Base-by-base conservation (phyloP, 805 yeast species). In the Nadsonia fulvescens region DNA sequence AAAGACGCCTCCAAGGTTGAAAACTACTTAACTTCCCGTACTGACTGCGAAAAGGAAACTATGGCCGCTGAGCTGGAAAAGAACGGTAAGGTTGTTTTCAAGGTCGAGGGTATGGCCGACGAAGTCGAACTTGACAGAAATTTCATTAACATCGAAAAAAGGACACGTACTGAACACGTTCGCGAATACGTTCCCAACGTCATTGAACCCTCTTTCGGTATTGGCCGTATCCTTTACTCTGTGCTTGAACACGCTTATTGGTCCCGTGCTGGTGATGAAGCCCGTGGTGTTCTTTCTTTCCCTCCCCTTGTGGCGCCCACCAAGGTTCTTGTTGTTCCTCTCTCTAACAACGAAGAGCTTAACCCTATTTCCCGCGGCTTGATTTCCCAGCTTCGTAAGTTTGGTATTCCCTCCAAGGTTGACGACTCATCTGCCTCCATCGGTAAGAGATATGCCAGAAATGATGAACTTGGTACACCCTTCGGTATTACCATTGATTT, bases 121-220 rank as follows among this genome's bases (percentile, higher is more conserved):
- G 68, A 57, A 19, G 65, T 76, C 31, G 93, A 74, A 51, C 58
- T 89, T 33, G 93, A 74, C 42, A 53, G 58, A 30, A 66, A 70
- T 16, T 68, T 81, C 41, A 62, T 89, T 37, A 61, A 61, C 37
- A 81, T 89, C 46, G 78, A 66, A 42, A 70, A 76, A 59, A 73
- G 67, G 49, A 70, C 74, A 29, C 73, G 70, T 47, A 72, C 74
- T 26, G 93, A 81, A 56, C 93, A 83, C 51, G 63, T 89, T 32
- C 78, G 96, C 49, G 98, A 91, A 58, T 89, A 58, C 58, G 78
- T 79, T 38, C 99, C 99, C 35, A 82, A 78, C 49, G 99, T 89
- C 34, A 89, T 89, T 44, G 99, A 89, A 60, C 99, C 99, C 35
- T 89, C 99, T 5, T 89, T 89, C 47, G 99, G 99, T 67, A 75